Evolutionary conservation across 345 rosid genomes (phyloP).

Genomic region (Linum usitatissimum): DNA sequence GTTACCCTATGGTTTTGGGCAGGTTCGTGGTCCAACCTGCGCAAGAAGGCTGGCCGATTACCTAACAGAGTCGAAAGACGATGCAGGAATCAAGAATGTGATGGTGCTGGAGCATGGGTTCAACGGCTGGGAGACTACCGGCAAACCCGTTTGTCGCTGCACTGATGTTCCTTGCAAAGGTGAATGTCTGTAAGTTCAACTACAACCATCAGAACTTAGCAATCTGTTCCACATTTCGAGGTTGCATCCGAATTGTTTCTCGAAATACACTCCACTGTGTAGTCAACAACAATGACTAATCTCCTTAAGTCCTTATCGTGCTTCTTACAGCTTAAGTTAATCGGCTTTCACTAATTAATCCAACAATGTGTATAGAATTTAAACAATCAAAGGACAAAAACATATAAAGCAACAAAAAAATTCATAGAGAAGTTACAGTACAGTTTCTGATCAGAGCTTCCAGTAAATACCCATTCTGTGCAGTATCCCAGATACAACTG

Average conservation of each 20-base stretch:
- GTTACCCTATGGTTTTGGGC: slow-evolving; percentile 5
- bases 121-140: slow-evolving; percentile 89
- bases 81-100: slow-evolving; percentile 56
- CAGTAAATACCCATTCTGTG: slow-evolving; percentile 48
- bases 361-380: no score
- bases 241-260: no score
- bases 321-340: no score
- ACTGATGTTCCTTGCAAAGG: slow-evolving; percentile 54
- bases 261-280: no score
- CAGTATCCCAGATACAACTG: slow-evolving; percentile 37
- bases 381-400: not conserved
- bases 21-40: slow-evolving; percentile 94
- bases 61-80: slow-evolving; percentile 58
- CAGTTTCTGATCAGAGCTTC: slow-evolving; percentile 30
- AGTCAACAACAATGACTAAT: no score
- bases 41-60: slow-evolving; percentile 62
- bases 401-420: not conserved
- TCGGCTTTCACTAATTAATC: no score
- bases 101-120: slow-evolving; percentile 68
- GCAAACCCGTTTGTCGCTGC: slow-evolving; percentile 76
- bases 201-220: not conserved
- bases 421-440: not conserved
- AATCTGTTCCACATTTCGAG: not conserved
- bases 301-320: no score
- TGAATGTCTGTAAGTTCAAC: slow-evolving; percentile 12